A percentile compares a stretch with the other conserved stretches of the same genome.
Conservation (phyloP, 257 asterid genomes). For the Anisodus tanguticus region DNA sequence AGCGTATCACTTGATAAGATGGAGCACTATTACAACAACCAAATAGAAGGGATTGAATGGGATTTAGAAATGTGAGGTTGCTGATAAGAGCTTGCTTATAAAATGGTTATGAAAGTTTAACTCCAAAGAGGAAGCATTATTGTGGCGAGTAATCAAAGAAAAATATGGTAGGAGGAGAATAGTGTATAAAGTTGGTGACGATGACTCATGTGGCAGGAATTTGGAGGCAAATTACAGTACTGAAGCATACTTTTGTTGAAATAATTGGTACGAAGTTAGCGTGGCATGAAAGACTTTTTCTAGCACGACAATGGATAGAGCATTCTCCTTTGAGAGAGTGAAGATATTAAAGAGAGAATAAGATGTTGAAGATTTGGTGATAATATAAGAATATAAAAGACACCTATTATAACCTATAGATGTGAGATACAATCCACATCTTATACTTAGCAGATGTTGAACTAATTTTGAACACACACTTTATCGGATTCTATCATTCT, state of each 20-base stretch:
- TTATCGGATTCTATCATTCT: neutral
- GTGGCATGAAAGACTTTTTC: neutral
- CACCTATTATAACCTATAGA: neutral
- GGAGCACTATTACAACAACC: neutral
- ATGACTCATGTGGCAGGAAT: neutral
- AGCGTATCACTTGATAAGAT: neutral
- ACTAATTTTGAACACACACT: neutral
- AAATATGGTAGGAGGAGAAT: conserved; percentile 7
- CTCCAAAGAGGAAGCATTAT: neutral
- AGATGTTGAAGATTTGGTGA: neutral
- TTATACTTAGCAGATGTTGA: neutral
- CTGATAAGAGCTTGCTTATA: conserved; percentile 4
- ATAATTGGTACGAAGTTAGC: neutral
- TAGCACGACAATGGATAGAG: neutral
- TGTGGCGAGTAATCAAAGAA: neutral
- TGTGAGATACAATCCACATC: neutral
- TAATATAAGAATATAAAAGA: neutral
- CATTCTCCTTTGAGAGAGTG: neutral
- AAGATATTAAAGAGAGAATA: neutral
- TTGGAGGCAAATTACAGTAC: neutral
- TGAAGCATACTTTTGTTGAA: neutral
- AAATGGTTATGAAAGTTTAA: neutral
- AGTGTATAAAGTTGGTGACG: neutral
- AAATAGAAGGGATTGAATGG: neutral
- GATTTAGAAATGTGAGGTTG: conserved; percentile 15